These are phyloP conservation scores for Ceratocystis alfenasii DNA, from an alignment of 2,329 filamentous ascomycete genomes.

Conservation along the genomic window DNA sequence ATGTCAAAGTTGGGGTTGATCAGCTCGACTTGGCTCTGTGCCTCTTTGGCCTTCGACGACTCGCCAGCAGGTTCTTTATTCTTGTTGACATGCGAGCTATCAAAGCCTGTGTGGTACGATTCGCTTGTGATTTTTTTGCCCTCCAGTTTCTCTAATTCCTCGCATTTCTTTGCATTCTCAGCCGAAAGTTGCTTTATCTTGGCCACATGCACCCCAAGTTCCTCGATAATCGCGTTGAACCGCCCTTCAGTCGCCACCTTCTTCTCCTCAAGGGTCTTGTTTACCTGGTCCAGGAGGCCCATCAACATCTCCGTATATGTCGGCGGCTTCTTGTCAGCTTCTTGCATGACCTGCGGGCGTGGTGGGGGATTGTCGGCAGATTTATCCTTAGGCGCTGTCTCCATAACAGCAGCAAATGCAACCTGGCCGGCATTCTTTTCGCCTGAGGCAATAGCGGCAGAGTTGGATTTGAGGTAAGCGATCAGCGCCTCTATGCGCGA, in stretches of 20 bases:
- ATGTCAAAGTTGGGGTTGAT: conserved; percentile 47
- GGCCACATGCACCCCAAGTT: conserved; percentile 61
- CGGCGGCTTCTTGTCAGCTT: conserved; percentile 59
- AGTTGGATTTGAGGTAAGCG: conserved; percentile 60
- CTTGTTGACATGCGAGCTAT: conserved; percentile 71
- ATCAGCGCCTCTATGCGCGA: conserved; percentile 72
- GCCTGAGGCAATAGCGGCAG: conserved; percentile 39
- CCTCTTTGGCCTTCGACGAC: conserved; percentile 39
- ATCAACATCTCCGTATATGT: conserved; percentile 97
- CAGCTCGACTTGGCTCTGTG: conserved; percentile 19
- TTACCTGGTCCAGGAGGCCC: conserved; percentile 87
- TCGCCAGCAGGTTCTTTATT: conserved; percentile 31
- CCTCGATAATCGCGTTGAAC: conserved; percentile 64
- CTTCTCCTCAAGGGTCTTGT: conserved; percentile 68
- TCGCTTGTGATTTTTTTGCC: conserved; percentile 88
- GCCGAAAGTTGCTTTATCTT: conserved; percentile 71
- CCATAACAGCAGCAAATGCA: conserved; percentile 81
- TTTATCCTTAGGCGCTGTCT: conserved; percentile 54
- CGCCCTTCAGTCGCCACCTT: conserved; percentile 50
- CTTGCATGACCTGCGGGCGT: conserved; percentile 67
- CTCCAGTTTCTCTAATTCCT: conserved; percentile 73
- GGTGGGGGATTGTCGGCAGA: conserved; percentile 64
- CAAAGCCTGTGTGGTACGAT: conserved; percentile 75
- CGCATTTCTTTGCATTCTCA: conserved; percentile 61
- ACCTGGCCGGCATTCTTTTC: conserved; percentile 61